Evolutionary conservation across 1,284 basidiomycete genomes (phyloP), one percentile per base, ranked within the genome.

Genomic region (Phenoliferia sp.): DNA sequence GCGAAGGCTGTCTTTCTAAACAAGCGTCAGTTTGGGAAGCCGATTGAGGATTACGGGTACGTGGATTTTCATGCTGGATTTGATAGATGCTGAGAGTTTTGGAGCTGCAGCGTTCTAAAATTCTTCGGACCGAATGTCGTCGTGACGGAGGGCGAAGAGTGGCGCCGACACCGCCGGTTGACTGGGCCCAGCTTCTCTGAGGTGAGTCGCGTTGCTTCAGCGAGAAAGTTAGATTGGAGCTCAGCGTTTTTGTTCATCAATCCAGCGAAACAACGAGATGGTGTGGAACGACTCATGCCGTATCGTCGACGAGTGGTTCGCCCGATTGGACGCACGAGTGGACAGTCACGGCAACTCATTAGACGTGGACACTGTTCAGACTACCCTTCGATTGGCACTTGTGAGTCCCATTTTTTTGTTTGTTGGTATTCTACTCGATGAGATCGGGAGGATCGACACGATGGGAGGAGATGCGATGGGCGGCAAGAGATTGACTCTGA

Each of bases 141-240:
- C n/a, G 82, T 81, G 1, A 84, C 84, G 0, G 85, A 86, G 73
- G 83, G 82, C 26, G 83, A 85, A n/a, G 81, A 85, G 70, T 86
- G 85, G 85, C 85, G 85, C 72, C 82, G 82, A 58, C 85, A 85
- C 69, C 78, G 85, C 50, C 85, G 84, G 76, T 82, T 82, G 28
- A 79, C 82, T 7, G 79, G 77, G 32, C 79, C 80, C 15, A 36
- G 64, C 1, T 66, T 67, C 10, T 56, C 36, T 9, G 70, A 83
- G 82, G 77, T 78, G 36, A 6, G 59, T 35, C 28, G 12, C 56
- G 16, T 28, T 6, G 33, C 29, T 19, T 16, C 32, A 19, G 29
- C 7, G 3, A 17, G 32, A 7, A 3, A 39, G 1, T 2, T 22
- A 10, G 2, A 26, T 15, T 28, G 58, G n/a, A 17, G 57, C 7